A percentile compares a stretch with the other conserved stretches of the same genome.
phyloP scores from a whole-genome alignment of 1,284 basidiomycete species.

The Grifola frondosa region DNA sequence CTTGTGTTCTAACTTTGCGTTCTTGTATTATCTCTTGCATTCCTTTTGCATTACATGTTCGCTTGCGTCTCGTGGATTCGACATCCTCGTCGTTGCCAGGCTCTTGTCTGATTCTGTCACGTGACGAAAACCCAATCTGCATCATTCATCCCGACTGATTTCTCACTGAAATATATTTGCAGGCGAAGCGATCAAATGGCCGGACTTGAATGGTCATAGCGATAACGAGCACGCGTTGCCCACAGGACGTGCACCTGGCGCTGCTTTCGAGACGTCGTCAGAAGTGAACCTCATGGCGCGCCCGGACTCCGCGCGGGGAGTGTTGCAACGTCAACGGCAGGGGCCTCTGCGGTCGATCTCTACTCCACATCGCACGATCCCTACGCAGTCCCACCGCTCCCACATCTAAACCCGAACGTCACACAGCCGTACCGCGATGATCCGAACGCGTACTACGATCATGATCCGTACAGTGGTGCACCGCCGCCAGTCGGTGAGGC shows the following conservation, averaged over 20 bases:
- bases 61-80: background rate
- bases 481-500: slow-evolving; percentile 55
- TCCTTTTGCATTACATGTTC: background rate
- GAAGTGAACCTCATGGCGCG: slow-evolving; percentile 57
- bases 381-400: slow-evolving; percentile 81
- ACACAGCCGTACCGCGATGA: slow-evolving; percentile 72
- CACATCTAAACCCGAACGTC: slow-evolving; percentile 70
- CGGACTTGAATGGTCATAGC: slow-evolving; percentile 71
- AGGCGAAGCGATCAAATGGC: slow-evolving; percentile 87
- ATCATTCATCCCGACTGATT: slow-evolving; percentile 2
- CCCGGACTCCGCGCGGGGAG: slow-evolving; percentile 37
- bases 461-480: slow-evolving; percentile 74
- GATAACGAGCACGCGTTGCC: slow-evolving; percentile 53
- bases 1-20: slow-evolving; percentile 7
- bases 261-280: slow-evolving; percentile 64
- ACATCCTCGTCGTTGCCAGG: background rate
- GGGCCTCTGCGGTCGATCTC: slow-evolving; percentile 51
- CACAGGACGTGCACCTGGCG: slow-evolving; percentile 56
- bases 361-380: slow-evolving; percentile 50
- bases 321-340: slow-evolving; percentile 44
- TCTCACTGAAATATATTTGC: slow-evolving; percentile 10
- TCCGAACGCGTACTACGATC: slow-evolving; percentile 61
- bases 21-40: slow-evolving; percentile 7
- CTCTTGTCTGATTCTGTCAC: too few species aligned
- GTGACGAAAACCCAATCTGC: too few species aligned